These are phyloP conservation scores for Colletotrichum liriopes DNA, from an alignment of 2,329 filamentous ascomycete species.

Conservation along the genomic window DNA sequence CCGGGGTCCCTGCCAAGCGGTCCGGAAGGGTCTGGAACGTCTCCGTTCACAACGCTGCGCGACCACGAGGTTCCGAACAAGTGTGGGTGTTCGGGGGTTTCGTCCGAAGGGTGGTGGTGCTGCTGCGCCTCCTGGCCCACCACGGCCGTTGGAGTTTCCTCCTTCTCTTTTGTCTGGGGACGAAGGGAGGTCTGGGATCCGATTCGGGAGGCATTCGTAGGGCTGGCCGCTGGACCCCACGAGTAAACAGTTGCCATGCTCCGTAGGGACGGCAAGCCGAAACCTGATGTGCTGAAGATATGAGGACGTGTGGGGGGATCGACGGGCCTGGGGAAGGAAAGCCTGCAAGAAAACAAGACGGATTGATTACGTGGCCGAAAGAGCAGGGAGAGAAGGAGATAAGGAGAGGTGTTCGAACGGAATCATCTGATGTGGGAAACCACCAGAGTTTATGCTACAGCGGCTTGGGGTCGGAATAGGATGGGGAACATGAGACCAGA, in stretches of 20 bases:
- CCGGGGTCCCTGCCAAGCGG: constrained; percentile 37
- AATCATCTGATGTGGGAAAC: constrained; percentile 16
- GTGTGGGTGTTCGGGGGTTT: neutral
- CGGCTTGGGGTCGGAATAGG: neutral
- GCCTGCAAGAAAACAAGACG: neutral
- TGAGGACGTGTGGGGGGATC: neutral
- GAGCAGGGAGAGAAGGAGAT: neutral
- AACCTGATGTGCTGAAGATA: no score
- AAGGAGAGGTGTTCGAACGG: neutral
- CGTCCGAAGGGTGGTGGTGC: constrained; percentile 5
- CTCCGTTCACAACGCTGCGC: constrained; percentile 1
- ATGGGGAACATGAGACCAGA: neutral
- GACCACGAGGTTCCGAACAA: constrained; percentile 9
- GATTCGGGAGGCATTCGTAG: neutral
- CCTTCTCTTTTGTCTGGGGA: neutral
- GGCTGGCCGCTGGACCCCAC: neutral
- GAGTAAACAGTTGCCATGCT: neutral
- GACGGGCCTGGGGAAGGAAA: neutral
- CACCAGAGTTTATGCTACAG: constrained; percentile 19
- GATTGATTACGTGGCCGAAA: neutral
- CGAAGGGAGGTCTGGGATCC: neutral
- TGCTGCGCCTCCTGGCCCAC: neutral
- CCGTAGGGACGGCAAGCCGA: neutral
- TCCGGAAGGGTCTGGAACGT: constrained; percentile 37
- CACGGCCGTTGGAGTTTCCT: neutral